Evolutionary conservation across 345 rosid species (phyloP), one percentile per base, ranked within the genome.

Genomic region (Melaleuca alternifolia): DNA sequence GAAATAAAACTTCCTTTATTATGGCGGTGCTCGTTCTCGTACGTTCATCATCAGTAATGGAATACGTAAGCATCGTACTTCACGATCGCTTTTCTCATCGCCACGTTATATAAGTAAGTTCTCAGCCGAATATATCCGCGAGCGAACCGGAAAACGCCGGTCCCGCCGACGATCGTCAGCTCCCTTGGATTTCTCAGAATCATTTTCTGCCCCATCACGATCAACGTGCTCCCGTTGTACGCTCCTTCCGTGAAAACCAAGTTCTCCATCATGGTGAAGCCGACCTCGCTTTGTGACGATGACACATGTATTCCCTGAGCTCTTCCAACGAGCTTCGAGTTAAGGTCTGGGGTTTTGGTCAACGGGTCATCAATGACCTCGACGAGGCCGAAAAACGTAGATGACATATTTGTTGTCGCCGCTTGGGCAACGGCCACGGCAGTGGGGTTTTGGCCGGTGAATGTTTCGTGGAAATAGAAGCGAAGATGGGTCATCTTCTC

Each of bases 401-500:
- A n/a, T n/a, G n/a, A n/a, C n/a, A n/a, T n/a, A n/a, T 28, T 48
- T 21, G 87, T 62, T 3, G 50, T 33, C 46, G 86, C 21, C 0
- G 94, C 87, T 15, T 86, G 21, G 21, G 89, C 92, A 3, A 92
- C 83, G 2, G 51, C 56, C 11, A 89, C 61, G 7, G 89, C 87
- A 3, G 87, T 91, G 1, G 88, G 87, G 88, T 88, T 87, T 50
- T 52, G 88, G 5, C 89, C 90, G 3, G 77, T 51, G 54, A 87
- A 51, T 24, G 85, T 87, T 54, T 90, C 91, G 8, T 91, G 91
- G 86, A 88, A 86, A 87, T 90, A 90, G 88, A 92, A 90, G 87
- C 85, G 91, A 56, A 89, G 90, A 84, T 91, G 94, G 87, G 86
- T 89, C 13, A 91, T 88, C 86, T 90, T 89, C 87, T 90, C 84